Conservation (phyloP, 176 grass and related monocot genomes). For the Otatea glauca region DNA sequence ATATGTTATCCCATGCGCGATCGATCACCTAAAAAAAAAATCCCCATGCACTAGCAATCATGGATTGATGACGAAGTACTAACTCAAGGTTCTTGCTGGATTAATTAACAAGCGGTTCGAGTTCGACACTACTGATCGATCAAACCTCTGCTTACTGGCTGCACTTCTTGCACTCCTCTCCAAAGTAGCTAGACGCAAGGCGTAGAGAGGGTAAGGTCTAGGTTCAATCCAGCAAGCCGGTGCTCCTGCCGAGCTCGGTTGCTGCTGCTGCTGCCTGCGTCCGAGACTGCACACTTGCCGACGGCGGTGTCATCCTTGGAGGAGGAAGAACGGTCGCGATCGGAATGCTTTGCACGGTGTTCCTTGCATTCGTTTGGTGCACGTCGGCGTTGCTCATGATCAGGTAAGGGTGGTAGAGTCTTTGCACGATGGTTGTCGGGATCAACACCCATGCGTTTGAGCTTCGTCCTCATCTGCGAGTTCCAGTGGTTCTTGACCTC, state of each 20-base stretch:
- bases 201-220: slow-evolving; percentile 18
- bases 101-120: no score
- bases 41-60: no score
- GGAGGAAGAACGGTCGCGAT: neutral
- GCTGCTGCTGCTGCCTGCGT: neutral
- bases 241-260: neutral
- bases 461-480: slow-evolving; percentile 38
- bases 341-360: neutral
- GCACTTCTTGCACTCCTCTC: no score
- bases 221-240: neutral
- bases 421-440: slow-evolving; percentile 18
- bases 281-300: neutral
- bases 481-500: slow-evolving; percentile 59
- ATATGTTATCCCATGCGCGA: no score
- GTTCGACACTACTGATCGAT: no score
- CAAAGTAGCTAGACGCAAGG: slow-evolving; percentile 11
- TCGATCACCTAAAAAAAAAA: no score
- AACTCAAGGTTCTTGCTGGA: no score
- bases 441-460: slow-evolving; percentile 7
- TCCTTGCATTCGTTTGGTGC: neutral
- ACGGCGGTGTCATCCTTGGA: neutral
- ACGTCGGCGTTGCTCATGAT: neutral
- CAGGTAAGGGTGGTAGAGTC: neutral
- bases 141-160: no score
- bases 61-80: no score